phyloP scores from a whole-genome alignment of 202 grass and related monocot species.

The Miscanthus sacchariflorus region DNA sequence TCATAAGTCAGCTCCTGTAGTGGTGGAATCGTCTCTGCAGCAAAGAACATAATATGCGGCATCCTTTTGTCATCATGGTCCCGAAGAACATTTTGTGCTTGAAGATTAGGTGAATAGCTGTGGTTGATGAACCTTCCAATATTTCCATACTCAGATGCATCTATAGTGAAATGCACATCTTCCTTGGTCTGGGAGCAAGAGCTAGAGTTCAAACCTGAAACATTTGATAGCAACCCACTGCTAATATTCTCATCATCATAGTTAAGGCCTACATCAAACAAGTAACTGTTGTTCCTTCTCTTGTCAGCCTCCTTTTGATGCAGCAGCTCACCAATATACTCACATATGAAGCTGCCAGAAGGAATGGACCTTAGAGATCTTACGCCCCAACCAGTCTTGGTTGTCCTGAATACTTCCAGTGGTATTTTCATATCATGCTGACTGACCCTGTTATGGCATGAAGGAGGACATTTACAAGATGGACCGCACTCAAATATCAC shows the following conservation, averaged over 20 bases:
- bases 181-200: slow-evolving; percentile 44
- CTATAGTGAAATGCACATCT: slow-evolving; percentile 65
- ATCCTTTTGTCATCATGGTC: slow-evolving; percentile 77
- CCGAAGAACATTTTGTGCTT: slow-evolving; percentile 76
- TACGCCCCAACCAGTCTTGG: slow-evolving; percentile 73
- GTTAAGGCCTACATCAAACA: slow-evolving; percentile 72
- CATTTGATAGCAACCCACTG: slow-evolving; percentile 41
- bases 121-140: slow-evolving; percentile 89
- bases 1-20: slow-evolving; percentile 82
- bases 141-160: slow-evolving; percentile 69
- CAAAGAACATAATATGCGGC: slow-evolving; percentile 89
- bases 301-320: slow-evolving; percentile 55
- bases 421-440: slow-evolving; percentile 74
- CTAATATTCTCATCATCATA: slow-evolving; percentile 57
- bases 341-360: slow-evolving; percentile 82
- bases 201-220: slow-evolving; percentile 39
- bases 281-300: slow-evolving; percentile 68
- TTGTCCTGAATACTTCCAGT: slow-evolving; percentile 82
- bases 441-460: slow-evolving; percentile 79
- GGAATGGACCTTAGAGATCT: slow-evolving; percentile 78
- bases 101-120: slow-evolving; percentile 87
- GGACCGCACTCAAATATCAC: slow-evolving; percentile 86
- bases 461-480: slow-evolving; percentile 63
- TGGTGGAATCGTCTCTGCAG: slow-evolving; percentile 75
- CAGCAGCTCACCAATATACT: slow-evolving; percentile 77